phyloP scores from a whole-genome alignment of 2,329 filamentous ascomycete genomes.

The Trichoderma sp. region DNA sequence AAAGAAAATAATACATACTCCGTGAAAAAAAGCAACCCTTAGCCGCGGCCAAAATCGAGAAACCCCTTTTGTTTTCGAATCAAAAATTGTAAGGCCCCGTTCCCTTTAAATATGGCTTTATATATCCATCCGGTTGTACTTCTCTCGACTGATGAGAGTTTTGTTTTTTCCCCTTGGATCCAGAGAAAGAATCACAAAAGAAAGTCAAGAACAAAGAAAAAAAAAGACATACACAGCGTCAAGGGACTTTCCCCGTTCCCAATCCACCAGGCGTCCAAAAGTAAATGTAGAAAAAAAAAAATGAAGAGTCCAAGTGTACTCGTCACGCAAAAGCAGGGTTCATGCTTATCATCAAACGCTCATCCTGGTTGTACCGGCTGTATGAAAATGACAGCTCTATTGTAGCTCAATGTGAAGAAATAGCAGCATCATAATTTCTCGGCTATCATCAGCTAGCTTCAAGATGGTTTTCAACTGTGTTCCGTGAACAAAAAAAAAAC shows the following conservation, averaged over 20 bases:
- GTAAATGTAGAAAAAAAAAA: conserved; percentile 6
- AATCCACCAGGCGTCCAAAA: not conserved
- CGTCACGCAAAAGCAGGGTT: conserved; percentile 43
- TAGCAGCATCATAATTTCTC: conserved; percentile 6
- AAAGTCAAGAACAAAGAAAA: not conserved
- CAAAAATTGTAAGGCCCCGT: conserved; percentile 1
- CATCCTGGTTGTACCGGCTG: not conserved
- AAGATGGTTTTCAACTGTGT: not conserved
- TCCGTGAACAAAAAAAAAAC: conserved; percentile 8
- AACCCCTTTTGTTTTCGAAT: not conserved
- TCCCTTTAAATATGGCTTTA: conserved; percentile 4
- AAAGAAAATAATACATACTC: not conserved
- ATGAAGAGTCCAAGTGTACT: conserved; percentile 16
- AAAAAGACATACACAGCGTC: conserved; percentile 7
- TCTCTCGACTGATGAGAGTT: not conserved
- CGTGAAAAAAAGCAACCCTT: conserved; percentile 11
- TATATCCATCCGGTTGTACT: conserved; percentile 3
- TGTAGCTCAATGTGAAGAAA: conserved; percentile 8
- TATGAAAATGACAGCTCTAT: not conserved
- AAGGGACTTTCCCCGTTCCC: not conserved
- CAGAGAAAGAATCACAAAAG: conserved; percentile 10
- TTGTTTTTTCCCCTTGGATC: not conserved
- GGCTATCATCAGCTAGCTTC: not conserved
- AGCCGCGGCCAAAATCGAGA: conserved; percentile 7
- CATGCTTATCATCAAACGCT: conserved; percentile 40